Base-by-base conservation (phyloP, 208 protist species). In the Trypanosoma boissoni region DNA sequence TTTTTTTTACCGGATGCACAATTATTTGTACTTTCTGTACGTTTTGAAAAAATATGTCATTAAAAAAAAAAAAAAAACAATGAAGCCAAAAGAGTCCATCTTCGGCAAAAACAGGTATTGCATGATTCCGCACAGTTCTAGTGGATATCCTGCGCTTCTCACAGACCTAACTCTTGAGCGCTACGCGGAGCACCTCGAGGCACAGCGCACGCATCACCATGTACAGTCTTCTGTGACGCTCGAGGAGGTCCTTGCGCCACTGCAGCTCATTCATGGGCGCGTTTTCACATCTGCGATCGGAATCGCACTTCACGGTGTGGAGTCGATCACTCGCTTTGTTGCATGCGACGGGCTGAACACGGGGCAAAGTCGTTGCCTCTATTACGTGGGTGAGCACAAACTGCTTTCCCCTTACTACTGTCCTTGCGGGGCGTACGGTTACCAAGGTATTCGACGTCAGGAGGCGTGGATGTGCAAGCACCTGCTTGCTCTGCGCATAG, bases 391-490 rank as follows among this genome's bases (percentile, higher is more conserved):
- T 6, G 82, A 91, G 9, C 76, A 92, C 64, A 68, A 66, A 8
- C 63, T 94, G 10, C 72, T 88, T 18, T 92, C 88, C 1, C 77
- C 76, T 12, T 84, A 80, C 39, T 94, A 83, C 62, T 94, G 88
- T 50, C 78, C 82, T 3, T 94, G 88, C 45, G 78, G 77, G 20
- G 83, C 88, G 3, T 94, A 94, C 58, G 70, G 68, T 8, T 92
- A 81, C 51, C 74, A 86, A 53, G 76, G 79, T 16, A 78, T 94
- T 43, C 79, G 80, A 36, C 73, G 84, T 5, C 71, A 86, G 37
- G 83, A 91, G 9, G 67, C 76, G 56, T 91, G 72, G 68, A 76
- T 75, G 48, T 94, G 88, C 61, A 94, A 94, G 61, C 88, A 94
- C 56, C 57, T 91, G 23, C 76, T 94, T 14, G 88, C 88, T 4